phyloP scores from a whole-genome alignment of 352 stramenopile genomes.

The Pythium monospermum region DNA sequence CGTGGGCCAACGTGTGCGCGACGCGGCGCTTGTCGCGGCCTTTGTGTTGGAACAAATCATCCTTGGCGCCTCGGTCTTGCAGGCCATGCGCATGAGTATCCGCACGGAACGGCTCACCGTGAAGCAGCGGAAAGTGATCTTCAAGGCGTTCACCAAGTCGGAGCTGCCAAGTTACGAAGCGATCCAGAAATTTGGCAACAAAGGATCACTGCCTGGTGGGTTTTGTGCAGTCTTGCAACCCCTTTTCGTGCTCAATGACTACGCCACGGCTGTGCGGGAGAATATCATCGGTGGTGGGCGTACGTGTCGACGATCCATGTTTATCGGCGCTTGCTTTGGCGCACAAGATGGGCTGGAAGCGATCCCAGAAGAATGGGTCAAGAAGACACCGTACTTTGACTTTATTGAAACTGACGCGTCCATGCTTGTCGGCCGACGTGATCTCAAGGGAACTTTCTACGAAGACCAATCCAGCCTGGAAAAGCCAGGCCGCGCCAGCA shows the following conservation, averaged over 20 bases:
- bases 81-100: slow-evolving; percentile 83
- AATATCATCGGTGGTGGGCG: slow-evolving; percentile 80
- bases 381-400: slow-evolving; percentile 80
- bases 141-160: slow-evolving; percentile 82
- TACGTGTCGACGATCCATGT: slow-evolving; percentile 74
- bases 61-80: slow-evolving; percentile 63
- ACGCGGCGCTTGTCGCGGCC: slow-evolving; percentile 60
- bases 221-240: slow-evolving; percentile 73
- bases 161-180: slow-evolving; percentile 74
- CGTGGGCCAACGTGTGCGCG: slow-evolving; percentile 57
- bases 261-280: slow-evolving; percentile 68
- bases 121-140: slow-evolving; percentile 81
- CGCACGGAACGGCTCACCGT: slow-evolving; percentile 71
- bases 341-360: slow-evolving; percentile 63
- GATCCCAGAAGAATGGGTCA: slow-evolving; percentile 67
- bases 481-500: slow-evolving; percentile 26
- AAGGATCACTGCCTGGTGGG: slow-evolving; percentile 54
- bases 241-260: slow-evolving; percentile 77
- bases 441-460: slow-evolving; percentile 44
- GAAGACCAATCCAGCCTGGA: slow-evolving; percentile 35
- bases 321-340: slow-evolving; percentile 77
- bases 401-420: slow-evolving; percentile 75
- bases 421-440: slow-evolving; percentile 54
- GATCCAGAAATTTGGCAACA: slow-evolving; percentile 83
- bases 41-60: slow-evolving; percentile 82